Evolutionary conservation across 2,329 filamentous ascomycete genomes (phyloP).

Genomic region (Ceratocystis huliohia): DNA sequence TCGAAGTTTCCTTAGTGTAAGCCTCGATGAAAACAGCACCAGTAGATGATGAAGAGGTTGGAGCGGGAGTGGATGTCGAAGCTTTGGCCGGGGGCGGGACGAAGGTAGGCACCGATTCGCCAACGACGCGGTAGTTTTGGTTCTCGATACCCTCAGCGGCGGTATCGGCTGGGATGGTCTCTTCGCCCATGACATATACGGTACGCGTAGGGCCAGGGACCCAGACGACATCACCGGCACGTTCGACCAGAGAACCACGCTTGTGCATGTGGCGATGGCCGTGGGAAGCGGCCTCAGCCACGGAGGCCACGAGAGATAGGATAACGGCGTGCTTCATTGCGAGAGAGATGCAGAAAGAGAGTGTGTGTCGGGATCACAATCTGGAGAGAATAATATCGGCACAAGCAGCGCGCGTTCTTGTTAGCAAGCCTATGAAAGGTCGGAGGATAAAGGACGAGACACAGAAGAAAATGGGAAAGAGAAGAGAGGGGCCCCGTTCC

Average conservation of each 20-base stretch:
- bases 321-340: slow-evolving; percentile 20
- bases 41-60: slow-evolving; percentile 25
- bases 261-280: slow-evolving; percentile 20
- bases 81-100: slow-evolving; percentile 33
- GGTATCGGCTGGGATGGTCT: slow-evolving; percentile 46
- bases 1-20: slow-evolving; percentile 22
- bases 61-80: slow-evolving; percentile 23
- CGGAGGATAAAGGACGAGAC: not conserved
- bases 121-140: slow-evolving; percentile 55
- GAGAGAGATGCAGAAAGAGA: not conserved
- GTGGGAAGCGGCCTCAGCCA: slow-evolving; percentile 20
- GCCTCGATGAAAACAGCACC: slow-evolving; percentile 22
- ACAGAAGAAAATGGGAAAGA: not conserved
- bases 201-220: slow-evolving; percentile 51
- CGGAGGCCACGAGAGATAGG: slow-evolving; percentile 18
- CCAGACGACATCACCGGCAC: slow-evolving; percentile 37
- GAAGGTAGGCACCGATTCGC: slow-evolving; percentile 38
- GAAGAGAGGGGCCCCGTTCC: not conserved
- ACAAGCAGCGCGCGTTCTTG: slow-evolving; percentile 2
- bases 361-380: not conserved
- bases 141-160: slow-evolving; percentile 60
- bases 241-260: slow-evolving; percentile 8
- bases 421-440: slow-evolving; percentile 1
- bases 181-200: slow-evolving; percentile 53
- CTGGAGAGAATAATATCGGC: not conserved